Base-by-base conservation (phyloP, 2,329 filamentous ascomycete genomes). In the Colletotrichum liaoningense region DNA sequence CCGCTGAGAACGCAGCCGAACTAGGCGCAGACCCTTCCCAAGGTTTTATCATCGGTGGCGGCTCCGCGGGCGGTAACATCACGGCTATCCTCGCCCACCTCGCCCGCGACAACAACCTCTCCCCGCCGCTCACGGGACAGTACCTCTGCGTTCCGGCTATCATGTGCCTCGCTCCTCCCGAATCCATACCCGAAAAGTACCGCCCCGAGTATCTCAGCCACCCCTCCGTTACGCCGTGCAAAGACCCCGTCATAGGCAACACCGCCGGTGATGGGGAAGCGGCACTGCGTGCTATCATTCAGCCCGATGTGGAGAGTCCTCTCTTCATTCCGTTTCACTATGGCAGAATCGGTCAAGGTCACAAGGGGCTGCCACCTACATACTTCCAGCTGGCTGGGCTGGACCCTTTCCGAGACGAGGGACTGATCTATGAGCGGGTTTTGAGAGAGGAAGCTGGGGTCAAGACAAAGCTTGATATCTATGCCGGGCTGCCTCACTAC, bases 381-480 rank as follows among this genome's bases (percentile, higher is more conserved):
- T 73, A 73, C 76, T 79, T 90, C 1, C 86, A 89, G 76, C 81
- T 88, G 0, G 84, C 82, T 73, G 88, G 88, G 12, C 72, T 86
- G 71, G 89, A 90, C 76, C 84, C 84, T 0, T 74, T 88, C 3
- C 79, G 88, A 4, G 89, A 91, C 71, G 88, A 90, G 67, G 86
- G 80, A 0, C 73, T 90, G 58, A 84, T 90, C 0, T 90, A 89
- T 74, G 87, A 88, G 74, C 78, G 82, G 52, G 77, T 86, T 2
- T 76, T 90, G 69, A 79, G 83, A 38, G 84, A 86, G 64, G 84
- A 86, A 66, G 82, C 86, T 38, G 80, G 79, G 1, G 83, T 88
- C 8, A 77, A 81, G 75, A 88, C 86, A 1, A 82, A 80, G 62
- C 52, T 88, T 14, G 83, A 87, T 24, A 69, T 75, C 2, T 74